Conservation (phyloP, 768 basidiomycete genomes). For the Russula abietina region DNA sequence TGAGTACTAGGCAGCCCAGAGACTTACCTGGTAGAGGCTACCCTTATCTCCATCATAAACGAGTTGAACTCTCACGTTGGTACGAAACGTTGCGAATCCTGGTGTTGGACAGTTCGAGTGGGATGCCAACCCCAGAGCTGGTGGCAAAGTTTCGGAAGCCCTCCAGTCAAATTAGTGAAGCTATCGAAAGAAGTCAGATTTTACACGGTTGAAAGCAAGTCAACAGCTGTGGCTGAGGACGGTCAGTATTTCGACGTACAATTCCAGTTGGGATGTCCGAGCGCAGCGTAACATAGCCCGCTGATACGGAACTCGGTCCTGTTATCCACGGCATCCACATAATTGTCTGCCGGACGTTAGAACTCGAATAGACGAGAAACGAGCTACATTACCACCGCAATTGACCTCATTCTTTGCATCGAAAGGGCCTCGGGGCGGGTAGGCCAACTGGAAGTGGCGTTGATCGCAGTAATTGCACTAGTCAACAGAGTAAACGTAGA, state of each 20-base stretch:
- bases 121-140: conserved; percentile 53
- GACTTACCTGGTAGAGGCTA: conserved; percentile 56
- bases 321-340: conserved; percentile 43
- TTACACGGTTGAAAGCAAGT: conserved; percentile 47
- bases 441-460: conserved; percentile 81
- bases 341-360: conserved; percentile 49
- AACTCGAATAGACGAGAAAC: background rate
- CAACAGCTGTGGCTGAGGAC: conserved; percentile 37
- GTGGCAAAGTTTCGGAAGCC: conserved; percentile 44
- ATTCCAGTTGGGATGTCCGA: conserved; percentile 59
- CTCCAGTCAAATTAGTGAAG: conserved; percentile 46
- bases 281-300: conserved; percentile 52
- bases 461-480: conserved; percentile 38
- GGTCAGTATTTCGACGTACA: conserved; percentile 36
- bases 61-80: conserved; percentile 70
- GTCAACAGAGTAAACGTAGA: conserved; percentile 35
- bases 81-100: conserved; percentile 47
- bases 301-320: conserved; percentile 66
- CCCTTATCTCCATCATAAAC: conserved; percentile 68
- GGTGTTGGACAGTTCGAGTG: conserved; percentile 51
- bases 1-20: background rate
- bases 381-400: conserved; percentile 55
- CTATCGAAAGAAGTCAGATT: conserved; percentile 58
- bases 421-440: conserved; percentile 72
- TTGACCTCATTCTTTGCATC: conserved; percentile 48